phyloP scores from a whole-genome alignment of 1,139 yeast species.

The Lipomyces yarrowii region DNA sequence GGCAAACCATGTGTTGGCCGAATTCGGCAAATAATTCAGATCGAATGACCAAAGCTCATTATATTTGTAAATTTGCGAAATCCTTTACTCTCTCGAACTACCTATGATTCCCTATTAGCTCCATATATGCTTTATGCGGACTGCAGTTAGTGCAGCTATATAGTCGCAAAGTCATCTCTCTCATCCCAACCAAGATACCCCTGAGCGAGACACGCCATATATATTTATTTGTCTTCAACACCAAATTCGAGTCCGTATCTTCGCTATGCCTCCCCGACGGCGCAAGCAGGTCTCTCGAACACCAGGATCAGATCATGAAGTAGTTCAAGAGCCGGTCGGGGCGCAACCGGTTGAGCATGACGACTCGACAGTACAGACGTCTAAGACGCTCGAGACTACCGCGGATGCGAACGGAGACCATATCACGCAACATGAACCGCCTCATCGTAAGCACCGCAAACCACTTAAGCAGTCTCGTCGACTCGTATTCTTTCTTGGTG shows the following conservation, averaged over 20 bases:
- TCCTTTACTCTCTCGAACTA: neutral
- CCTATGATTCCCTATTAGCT: neutral
- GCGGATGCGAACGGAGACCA: neutral
- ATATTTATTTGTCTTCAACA: too few relatives aligned
- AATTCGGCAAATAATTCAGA: neutral
- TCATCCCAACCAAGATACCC: neutral
- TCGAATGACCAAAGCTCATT: neutral
- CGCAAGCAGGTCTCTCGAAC: slow-evolving; percentile 5
- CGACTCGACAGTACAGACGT: neutral
- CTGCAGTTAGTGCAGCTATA: neutral
- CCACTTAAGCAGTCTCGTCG: slow-evolving; percentile 31
- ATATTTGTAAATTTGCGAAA: neutral
- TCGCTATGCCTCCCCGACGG: slow-evolving; percentile 14
- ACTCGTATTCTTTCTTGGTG: slow-evolving; percentile 56
- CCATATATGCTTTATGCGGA: neutral
- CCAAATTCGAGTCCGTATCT: neutral
- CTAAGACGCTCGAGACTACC: neutral
- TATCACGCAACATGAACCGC: neutral
- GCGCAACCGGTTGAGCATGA: slow-evolving; percentile 15
- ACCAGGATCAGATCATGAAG: neutral
- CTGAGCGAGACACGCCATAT: neutral
- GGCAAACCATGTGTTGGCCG: too few relatives aligned
- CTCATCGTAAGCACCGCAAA: slow-evolving; percentile 7
- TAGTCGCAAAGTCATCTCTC: neutral
- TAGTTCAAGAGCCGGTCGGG: slow-evolving; percentile 15